Evolutionary conservation across 2,329 filamentous ascomycete genomes (phyloP), one percentile per base, ranked within the genome.

Genomic region (Fusarium sororula): DNA sequence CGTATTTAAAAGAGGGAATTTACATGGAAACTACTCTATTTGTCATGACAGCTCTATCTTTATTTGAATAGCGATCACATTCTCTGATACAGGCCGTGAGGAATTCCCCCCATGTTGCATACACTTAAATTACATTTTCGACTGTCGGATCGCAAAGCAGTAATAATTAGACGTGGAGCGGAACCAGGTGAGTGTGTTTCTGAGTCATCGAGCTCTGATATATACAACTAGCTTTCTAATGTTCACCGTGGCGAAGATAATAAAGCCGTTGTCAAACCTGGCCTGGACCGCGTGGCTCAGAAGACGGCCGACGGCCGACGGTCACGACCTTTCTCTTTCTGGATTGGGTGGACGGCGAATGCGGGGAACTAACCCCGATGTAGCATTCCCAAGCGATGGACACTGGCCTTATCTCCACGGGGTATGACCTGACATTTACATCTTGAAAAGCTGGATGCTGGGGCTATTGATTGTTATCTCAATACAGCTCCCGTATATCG

Each of bases 181-280:
- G 3, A 28, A 30, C 10, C 0, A 12, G 1, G 3, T 17, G 1
- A 5, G 1, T n/a, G 3, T 1, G n/a, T 12, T 4, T n/a, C 4
- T 30, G 10, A 30, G 47, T n/a, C 22, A 50, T n/a, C 3, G 2
- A 4, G 5, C 7, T 13, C 7, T n/a, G 10, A 3, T 18, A 11
- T 9, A 32, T 1, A 8, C 18, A 13, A 6, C 0, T 1, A 6
- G 2, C 22, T 9, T 50, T 22, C 28, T 24, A 3, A 7, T 18
- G 5, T 32, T 24, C 2, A 32, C 8, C 7, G 28, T 24, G 28
- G 28, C 22, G 7, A 32, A 51, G 15, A 51, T 32, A 15, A 20
- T 26, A 13, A 15, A 20, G 7, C 5, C 3, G 12, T 20, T 24
- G 17, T 37, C 8, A 0, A 8, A 7, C 9, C 6, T 53, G n/a